Evolutionary conservation across 495 filamentous ascomycete species (phyloP), one percentile per base, ranked within the genome.

Genomic region (Glutinoglossum americanum): DNA sequence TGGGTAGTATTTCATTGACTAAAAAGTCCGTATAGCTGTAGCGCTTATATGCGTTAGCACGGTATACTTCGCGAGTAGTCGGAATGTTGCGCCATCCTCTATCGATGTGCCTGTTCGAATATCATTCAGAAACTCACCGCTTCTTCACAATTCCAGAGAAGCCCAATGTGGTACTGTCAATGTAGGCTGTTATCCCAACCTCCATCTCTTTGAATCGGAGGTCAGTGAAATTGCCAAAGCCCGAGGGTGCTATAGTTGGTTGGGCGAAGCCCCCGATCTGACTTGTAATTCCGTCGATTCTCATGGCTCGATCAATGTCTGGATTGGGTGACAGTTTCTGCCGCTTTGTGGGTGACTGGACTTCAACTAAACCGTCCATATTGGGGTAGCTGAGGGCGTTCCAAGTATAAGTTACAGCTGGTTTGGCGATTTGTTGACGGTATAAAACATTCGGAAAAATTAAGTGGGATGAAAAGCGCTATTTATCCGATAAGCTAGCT

Each of bases 21-120:
- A 90, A 71, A 68, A 98, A 98, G 66, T 98, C 92, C 15, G 89
- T 94, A 69, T 88, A 98, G 62, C 87, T 92, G 60, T 10, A 57
- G 32, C 47, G 10, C 28, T 51, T 25, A 5, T 17, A 17, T 17
- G 17, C 25, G 25, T 53, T 53, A 53, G 19, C 33, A 41, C 32
- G 45, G 48, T 28, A 25, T 26, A 30, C 11, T 44, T 21, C 4
- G 9, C 37, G 60, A 27, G 21, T 23, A 58, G 49, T n/a, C 44
- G 1, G 51, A 58, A 45, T 5, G 11, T 21, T 35, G 25, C 32
- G 27, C 7, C 33, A 27, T 58, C 17, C 33, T 3, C 26, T n/a
- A n/a, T 56, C 33, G 32, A 11, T 39, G 37, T 2, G 37, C 15
- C 5, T 15, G 30, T 39, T 21, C 17, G 6, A 59, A 35, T n/a